Conservation (phyloP, 2,329 filamentous ascomycete genomes). For the Pestalotiopsis sp. region DNA sequence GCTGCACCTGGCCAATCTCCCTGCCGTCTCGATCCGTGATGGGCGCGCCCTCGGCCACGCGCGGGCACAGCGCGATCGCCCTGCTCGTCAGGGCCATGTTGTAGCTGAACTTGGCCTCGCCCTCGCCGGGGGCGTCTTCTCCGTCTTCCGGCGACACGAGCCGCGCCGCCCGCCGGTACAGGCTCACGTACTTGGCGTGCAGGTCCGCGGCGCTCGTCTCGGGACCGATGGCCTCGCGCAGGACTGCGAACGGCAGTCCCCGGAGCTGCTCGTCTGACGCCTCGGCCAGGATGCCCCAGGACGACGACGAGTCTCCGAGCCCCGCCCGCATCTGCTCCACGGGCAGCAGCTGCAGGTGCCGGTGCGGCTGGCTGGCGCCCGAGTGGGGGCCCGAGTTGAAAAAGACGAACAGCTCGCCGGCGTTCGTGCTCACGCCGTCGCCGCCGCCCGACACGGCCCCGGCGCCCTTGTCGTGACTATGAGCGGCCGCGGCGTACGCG, state of each 20-base stretch:
- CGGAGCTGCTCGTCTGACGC: conserved; percentile 24
- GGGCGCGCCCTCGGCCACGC: conserved; percentile 51
- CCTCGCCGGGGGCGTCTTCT: conserved; percentile 29
- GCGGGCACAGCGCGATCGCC: conserved; percentile 57
- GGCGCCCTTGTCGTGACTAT: conserved; percentile 16
- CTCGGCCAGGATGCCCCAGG: conserved; percentile 56
- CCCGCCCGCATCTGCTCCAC: conserved; percentile 64
- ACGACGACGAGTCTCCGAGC: conserved; percentile 29
- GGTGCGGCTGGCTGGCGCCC: conserved; percentile 72
- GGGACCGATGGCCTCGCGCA: conserved; percentile 40
- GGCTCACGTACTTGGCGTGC: conserved; percentile 44
- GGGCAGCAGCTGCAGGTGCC: conserved; percentile 73
- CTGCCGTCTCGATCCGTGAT: conserved; percentile 27
- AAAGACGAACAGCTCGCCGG: conserved; percentile 60
- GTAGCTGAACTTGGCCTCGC: conserved; percentile 60
- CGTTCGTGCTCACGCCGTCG: not conserved
- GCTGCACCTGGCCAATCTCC: conserved; percentile 44
- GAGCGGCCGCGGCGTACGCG: conserved; percentile 42
- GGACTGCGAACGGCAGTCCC: conserved; percentile 46
- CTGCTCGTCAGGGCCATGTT: conserved; percentile 62
- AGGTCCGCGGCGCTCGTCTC: conserved; percentile 39
- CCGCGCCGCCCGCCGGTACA: conserved; percentile 48
- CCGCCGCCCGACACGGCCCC: not conserved
- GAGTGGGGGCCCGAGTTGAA: conserved; percentile 72
- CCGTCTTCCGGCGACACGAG: conserved; percentile 18